phyloP scores from a whole-genome alignment of 1,284 basidiomycete genomes.

The Meira miltonrushii region DNA sequence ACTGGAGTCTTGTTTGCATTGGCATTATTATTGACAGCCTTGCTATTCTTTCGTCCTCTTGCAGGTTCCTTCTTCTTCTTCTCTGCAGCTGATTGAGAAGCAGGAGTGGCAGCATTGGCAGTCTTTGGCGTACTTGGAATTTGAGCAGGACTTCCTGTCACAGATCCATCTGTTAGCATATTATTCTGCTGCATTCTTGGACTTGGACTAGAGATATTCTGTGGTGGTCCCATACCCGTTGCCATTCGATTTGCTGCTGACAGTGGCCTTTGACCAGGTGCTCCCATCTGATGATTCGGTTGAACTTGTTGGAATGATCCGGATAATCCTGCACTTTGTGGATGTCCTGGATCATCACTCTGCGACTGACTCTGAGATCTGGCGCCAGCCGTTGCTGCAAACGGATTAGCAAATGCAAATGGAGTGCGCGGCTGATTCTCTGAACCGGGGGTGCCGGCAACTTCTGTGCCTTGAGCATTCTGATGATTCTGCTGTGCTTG shows the following conservation, averaged over 20 bases:
- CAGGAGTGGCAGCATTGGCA: too few species aligned
- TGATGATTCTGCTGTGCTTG: constrained; percentile 21
- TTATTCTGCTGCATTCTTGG: constrained; percentile 22
- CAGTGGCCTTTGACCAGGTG: background rate
- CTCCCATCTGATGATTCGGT: background rate
- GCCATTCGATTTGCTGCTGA: constrained; percentile 1
- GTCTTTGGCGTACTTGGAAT: constrained; percentile 30
- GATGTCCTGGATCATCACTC: background rate
- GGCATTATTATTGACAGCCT: constrained; percentile 13
- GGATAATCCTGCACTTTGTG: background rate
- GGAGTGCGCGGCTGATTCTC: constrained; percentile 3
- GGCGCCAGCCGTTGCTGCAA: constrained; percentile 5
- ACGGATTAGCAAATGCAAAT: constrained; percentile 14
- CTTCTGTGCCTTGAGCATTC: background rate
- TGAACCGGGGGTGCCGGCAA: background rate
- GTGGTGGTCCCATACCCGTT: constrained; percentile 37
- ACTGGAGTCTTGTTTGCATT: constrained; percentile 29
- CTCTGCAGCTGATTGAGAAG: constrained; percentile 23
- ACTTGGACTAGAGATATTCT: constrained; percentile 29
- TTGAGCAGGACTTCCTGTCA: constrained; percentile 15
- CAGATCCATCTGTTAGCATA: constrained; percentile 14
- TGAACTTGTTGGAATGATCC: background rate
- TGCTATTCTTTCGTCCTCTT: constrained; percentile 16
- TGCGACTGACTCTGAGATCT: background rate
- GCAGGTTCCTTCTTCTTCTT: constrained; percentile 36